Evolutionary conservation across 179 eudicot species (phyloP).

Genomic region (Beta corolliflora): DNA sequence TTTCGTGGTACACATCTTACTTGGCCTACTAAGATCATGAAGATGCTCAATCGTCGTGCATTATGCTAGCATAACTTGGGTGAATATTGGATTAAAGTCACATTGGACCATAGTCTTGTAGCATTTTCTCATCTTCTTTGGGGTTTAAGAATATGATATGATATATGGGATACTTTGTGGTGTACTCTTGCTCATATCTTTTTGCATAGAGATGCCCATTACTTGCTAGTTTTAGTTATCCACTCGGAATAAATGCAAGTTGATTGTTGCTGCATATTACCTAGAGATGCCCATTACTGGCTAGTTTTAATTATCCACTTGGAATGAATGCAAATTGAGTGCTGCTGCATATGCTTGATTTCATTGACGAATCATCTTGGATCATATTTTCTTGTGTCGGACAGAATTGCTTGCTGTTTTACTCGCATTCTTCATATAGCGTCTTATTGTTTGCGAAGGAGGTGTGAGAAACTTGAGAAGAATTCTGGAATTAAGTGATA

Average conservation of each 20-base stretch:
- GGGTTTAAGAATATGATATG: constrained; percentile 12
- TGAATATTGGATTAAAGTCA: not conserved
- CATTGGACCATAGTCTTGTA: not conserved
- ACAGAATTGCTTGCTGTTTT: constrained; percentile 9
- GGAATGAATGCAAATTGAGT: constrained; percentile 12
- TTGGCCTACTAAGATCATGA: not conserved
- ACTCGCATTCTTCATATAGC: not conserved
- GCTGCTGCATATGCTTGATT: not conserved
- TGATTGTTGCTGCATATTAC: not conserved
- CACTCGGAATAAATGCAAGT: constrained; percentile 9
- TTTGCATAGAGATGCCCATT: constrained; percentile 29
- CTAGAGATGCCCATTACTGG: constrained; percentile 27
- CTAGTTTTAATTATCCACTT: not conserved
- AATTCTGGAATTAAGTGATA: too few relatives aligned
- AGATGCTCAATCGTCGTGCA: not conserved
- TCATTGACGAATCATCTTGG: not conserved
- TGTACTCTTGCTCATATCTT: not conserved
- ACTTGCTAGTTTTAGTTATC: not conserved
- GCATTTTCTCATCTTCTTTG: constrained; percentile 19
- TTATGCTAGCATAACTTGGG: not conserved
- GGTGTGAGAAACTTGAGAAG: too few relatives aligned
- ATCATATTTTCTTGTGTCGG: constrained; percentile 9
- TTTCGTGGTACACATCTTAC: not conserved
- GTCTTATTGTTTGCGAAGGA: too few relatives aligned
- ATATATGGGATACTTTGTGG: constrained; percentile 15